Conservation (phyloP, 106 monocot genomes). For the Triglochin maritima region DNA sequence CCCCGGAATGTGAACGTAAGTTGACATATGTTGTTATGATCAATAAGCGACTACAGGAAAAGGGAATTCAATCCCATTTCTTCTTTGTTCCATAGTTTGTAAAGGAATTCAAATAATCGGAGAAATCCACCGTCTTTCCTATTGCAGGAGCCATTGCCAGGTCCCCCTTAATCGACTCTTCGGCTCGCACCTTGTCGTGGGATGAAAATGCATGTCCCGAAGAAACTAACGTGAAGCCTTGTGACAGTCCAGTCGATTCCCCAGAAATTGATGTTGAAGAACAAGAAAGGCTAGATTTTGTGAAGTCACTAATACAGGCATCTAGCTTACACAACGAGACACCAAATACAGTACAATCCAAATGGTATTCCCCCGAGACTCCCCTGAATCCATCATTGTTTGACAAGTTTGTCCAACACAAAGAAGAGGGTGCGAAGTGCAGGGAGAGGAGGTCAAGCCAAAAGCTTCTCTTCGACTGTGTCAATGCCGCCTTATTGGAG, state of each 20-base stretch:
- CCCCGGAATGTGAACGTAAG: constrained; percentile 13
- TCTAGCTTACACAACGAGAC: constrained; percentile 9
- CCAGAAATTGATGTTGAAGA: not conserved
- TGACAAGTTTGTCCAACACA: constrained; percentile 1
- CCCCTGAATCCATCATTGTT: constrained; percentile 13
- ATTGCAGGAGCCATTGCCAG: constrained; percentile 16
- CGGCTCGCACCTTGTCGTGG: constrained; percentile 15
- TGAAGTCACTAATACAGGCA: constrained; percentile 9
- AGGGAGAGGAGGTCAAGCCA: constrained; percentile 3
- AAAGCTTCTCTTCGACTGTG: constrained; percentile 24
- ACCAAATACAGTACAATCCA: not conserved
- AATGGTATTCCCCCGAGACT: constrained; percentile 22
- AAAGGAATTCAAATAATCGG: not conserved
- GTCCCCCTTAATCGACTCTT: constrained; percentile 18
- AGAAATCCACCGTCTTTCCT: not conserved
- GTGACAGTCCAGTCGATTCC: not conserved
- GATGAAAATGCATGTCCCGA: not conserved
- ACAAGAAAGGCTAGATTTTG: constrained; percentile 5
- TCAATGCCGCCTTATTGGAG: constrained; percentile 16
- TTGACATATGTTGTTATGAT: not conserved
- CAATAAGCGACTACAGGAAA: no score
- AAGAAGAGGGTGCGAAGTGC: constrained; percentile 10
- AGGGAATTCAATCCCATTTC: not conserved
- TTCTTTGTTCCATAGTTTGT: no score
- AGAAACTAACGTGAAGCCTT: not conserved